These are phyloP conservation scores for Astrothelium macrocarpum DNA, from an alignment of 495 filamentous ascomycete species.

Conservation along the genomic window DNA sequence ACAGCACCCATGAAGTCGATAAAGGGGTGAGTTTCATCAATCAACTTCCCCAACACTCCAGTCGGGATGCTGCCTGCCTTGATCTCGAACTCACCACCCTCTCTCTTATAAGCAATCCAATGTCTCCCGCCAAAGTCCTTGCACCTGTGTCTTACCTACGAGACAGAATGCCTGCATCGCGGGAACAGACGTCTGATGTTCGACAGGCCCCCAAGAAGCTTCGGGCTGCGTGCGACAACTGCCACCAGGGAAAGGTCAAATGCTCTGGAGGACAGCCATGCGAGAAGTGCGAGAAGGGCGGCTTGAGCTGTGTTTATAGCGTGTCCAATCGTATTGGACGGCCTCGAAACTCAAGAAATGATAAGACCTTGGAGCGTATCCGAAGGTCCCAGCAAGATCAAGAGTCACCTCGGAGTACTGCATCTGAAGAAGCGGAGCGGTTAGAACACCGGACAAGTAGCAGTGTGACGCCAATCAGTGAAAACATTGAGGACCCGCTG, in stretches of 20 bases:
- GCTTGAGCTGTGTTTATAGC: not conserved
- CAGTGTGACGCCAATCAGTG: not conserved
- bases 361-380: not conserved
- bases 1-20: not conserved
- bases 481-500: not conserved
- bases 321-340: not conserved
- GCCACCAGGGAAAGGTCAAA: conserved; percentile 2
- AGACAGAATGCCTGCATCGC: not conserved
- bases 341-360: not conserved
- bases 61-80: not conserved
- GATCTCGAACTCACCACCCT: not conserved
- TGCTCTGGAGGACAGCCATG: conserved; percentile 1
- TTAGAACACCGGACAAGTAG: not conserved
- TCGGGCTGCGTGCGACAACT: not conserved
- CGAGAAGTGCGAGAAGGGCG: not conserved
- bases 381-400: not conserved
- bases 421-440: not conserved
- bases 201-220: not conserved
- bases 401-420: not conserved
- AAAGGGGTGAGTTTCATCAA: not conserved
- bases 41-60: too few species aligned
- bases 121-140: not conserved
- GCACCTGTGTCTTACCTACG: not conserved
- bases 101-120: not conserved
- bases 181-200: not conserved